Evolutionary conservation across 2,329 filamentous ascomycete genomes (phyloP), one percentile per base, ranked within the genome.

Genomic region (Thielaviopsis populi): DNA sequence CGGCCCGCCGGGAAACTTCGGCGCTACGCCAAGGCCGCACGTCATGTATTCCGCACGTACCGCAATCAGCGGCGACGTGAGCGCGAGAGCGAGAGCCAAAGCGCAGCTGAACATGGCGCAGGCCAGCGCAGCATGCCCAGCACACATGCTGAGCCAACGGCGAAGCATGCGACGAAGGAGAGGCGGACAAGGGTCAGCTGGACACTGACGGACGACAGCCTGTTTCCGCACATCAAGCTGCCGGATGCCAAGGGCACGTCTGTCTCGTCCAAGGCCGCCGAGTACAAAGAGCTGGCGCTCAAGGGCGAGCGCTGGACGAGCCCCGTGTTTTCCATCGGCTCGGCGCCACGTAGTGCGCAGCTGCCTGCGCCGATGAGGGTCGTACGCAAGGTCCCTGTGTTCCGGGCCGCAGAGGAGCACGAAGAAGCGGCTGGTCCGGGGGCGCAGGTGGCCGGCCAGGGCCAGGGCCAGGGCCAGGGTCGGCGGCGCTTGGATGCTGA

Each of bases 271-370:
- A 96, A 96, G 83, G 91, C 92, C 10, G 95, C 89, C 27, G 90
- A 96, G 75, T 97, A 95, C 81, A 89, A 85, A 77, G 84, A 96
- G 24, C 80, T 96, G 65, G 89, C 92, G 8, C 79, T 79, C 69
- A 90, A 94, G 83, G 94, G 94, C 62, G 88, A 96, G 64, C 86
- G 85, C 74, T 99, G 94, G 94, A 87, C 96, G 79, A 95, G 88
- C 67, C 90, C 92, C 10, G 84, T 99, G 70, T 99, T 99, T 78
- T 86, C 84, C 66, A 87, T 97, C 69, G 92, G 94, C 59, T 81
- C 77, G 53, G 91, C 91, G 11, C 78, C 82, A 63, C 85, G 86
- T 75, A 90, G 88, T 50, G 80, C 76, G 27, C 82, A 87, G 70
- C 80, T 96, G 53, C 91, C 91, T 1, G 72, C 71, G n/a, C 76